Base-by-base conservation (phyloP, 306 rosid species). In the Ochetophila trinervis region DNA sequence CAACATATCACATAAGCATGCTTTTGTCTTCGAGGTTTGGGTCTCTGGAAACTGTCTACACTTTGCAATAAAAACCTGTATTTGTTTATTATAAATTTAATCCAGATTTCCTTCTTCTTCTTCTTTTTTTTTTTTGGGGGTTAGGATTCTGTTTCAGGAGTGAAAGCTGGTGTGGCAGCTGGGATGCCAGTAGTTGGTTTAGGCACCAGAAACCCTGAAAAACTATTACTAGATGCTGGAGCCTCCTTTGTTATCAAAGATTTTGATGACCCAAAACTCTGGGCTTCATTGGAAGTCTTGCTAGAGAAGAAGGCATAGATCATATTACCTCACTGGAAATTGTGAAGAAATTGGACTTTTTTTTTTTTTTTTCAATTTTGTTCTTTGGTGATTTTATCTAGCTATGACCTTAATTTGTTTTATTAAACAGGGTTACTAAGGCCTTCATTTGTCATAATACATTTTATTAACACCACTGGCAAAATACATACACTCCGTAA, bases 171-270 rank as follows among this genome's bases (percentile, higher is more conserved):
- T 22, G 81, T 75, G 45, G 79, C 76, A 71, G 81, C 79, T 10
- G 79, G 87, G 52, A 71, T 82, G 84, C 75, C 65, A 15, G 87
- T 78, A 17, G 58, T 82, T 3, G 87, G 84, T 30, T 9, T 75
- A 35, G 81, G 74, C 49, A 71, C 75, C 35, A 68, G 84, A 44
- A 82, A 68, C 48, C 84, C 87, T 7, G 58, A 72, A 54, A 60
- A 22, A 1, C 16, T 47, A 5, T 37, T 75, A 45, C 6, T 57
- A n/a, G 74, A 67, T 49, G 84, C 75, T 10, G 80, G 80, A 51
- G 65, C 84, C 20, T 56, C 74, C 24, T 79, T 75, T 2, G 80
- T 79, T 17, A 67, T 75, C 6, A 32, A 75, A 8, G 72, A 75
- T 71, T 79, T 70, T 53, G 71, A 58, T 49, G 80, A 75, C 55